A percentile compares a stretch with the other conserved stretches of the same genome.
Conservation (phyloP, 352 stramenopile genomes). For the Phytopythium vexans region DNA sequence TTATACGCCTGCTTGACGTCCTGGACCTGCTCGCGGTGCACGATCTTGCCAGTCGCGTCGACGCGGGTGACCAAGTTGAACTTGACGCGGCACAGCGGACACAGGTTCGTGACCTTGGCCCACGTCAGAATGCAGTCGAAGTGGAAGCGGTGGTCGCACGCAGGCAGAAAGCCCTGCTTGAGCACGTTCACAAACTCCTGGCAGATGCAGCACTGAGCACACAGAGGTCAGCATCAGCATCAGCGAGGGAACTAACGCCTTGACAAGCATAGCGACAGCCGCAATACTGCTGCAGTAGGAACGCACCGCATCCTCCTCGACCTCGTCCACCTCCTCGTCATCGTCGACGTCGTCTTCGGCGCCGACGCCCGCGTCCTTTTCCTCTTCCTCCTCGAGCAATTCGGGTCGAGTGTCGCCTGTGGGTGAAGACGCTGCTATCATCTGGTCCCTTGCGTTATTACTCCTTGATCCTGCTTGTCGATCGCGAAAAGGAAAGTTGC, state of each 20-base stretch:
- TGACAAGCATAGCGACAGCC: no score
- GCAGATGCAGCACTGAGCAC: slow-evolving; percentile 76
- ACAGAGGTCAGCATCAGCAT: no score
- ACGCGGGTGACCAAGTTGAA: slow-evolving; percentile 55
- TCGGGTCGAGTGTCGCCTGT: no score
- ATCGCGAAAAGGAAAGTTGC: neutral
- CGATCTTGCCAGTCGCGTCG: slow-evolving; percentile 29
- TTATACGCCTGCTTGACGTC: slow-evolving; percentile 67
- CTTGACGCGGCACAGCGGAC: slow-evolving; percentile 75
- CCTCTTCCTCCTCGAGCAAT: neutral
- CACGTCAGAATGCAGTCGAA: slow-evolving; percentile 81
- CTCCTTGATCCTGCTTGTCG: no score
- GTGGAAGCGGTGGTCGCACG: slow-evolving; percentile 82
- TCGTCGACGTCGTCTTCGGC: slow-evolving; percentile 2
- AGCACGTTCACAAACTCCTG: slow-evolving; percentile 58
- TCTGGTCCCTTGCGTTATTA: no score
- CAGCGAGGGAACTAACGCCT: no score
- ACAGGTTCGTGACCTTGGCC: slow-evolving; percentile 82
- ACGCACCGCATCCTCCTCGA: slow-evolving; percentile 8
- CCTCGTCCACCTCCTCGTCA: slow-evolving; percentile 9
- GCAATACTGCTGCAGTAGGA: no score
- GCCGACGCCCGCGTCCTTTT: neutral
- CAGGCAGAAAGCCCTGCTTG: slow-evolving; percentile 50
- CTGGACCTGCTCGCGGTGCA: slow-evolving; percentile 31
- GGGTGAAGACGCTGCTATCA: no score